These are phyloP conservation scores for Micromonas commoda DNA, from an alignment of 139 green algal species.

Conservation along the genomic window DNA sequence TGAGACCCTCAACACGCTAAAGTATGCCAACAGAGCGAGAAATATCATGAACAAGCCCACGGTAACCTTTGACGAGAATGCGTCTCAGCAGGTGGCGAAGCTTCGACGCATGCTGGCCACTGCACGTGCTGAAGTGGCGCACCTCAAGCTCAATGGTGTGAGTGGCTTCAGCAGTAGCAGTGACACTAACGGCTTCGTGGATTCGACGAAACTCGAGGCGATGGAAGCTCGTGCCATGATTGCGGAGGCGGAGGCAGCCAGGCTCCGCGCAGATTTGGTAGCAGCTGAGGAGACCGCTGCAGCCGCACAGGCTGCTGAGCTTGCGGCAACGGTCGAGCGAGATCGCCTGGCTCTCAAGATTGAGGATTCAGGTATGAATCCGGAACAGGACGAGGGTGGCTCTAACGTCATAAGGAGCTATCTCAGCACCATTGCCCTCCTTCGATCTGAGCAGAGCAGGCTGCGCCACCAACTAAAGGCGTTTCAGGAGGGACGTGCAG, in stretches of 20 bases:
- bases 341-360: neutral
- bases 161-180: neutral
- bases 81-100: neutral
- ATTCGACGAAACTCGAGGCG: neutral
- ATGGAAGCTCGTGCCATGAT: neutral
- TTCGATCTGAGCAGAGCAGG: neutral
- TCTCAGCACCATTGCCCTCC: slow-evolving; percentile 5
- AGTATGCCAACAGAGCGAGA: slow-evolving; percentile 44
- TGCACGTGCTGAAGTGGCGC: neutral
- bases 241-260: neutral
- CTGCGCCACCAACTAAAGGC: neutral
- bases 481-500: neutral
- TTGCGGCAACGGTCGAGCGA: neutral
- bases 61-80: slow-evolving; percentile 69
- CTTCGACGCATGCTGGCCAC: neutral
- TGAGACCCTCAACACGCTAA: slow-evolving; percentile 51
- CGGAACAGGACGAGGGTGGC: neutral
- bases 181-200: neutral
- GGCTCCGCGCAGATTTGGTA: neutral
- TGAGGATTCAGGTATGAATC: neutral
- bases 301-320: neutral
- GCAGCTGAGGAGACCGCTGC: neutral
- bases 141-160: neutral
- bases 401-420: neutral
- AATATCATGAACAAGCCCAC: slow-evolving; percentile 94